Evolutionary conservation across 305 asterid species (phyloP).

Genomic region (Salvia sclarea): DNA sequence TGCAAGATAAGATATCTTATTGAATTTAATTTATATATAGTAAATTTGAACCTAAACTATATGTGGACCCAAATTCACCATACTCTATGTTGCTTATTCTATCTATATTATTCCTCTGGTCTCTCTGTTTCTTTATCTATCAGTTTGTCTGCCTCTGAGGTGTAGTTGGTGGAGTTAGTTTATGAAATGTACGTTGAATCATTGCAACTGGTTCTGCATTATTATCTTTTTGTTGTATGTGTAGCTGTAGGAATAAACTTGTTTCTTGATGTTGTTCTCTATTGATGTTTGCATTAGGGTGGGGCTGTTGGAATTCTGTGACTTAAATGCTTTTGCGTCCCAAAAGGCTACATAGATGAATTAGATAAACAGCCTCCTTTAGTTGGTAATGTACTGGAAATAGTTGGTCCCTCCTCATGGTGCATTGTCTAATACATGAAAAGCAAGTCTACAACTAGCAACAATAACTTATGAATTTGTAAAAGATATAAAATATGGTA

Average conservation of each 20-base stretch:
- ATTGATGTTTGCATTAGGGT: background rate
- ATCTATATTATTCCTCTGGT: background rate
- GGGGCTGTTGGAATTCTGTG: constrained; percentile 1
- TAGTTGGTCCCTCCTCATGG: background rate
- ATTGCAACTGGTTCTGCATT: background rate
- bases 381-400: background rate
- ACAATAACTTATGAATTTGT: background rate
- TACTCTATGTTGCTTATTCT: background rate
- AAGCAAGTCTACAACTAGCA: background rate
- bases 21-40: background rate
- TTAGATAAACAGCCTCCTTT: background rate
- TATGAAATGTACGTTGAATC: background rate
- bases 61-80: background rate
- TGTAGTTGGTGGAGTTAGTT: constrained; percentile 7
- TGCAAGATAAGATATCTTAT: background rate
- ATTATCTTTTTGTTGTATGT: background rate
- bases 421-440: constrained; percentile 14
- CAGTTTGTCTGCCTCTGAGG: constrained; percentile 2
- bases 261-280: constrained; percentile 11
- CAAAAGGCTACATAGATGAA: background rate
- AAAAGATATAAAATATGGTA: background rate
- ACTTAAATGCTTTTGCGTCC: constrained; percentile 1
- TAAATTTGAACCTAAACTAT: background rate
- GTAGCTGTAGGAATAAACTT: background rate
- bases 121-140: background rate